Evolutionary conservation across 83 land plant genomes (phyloP).

Genomic region (Picea engelmannii): DNA sequence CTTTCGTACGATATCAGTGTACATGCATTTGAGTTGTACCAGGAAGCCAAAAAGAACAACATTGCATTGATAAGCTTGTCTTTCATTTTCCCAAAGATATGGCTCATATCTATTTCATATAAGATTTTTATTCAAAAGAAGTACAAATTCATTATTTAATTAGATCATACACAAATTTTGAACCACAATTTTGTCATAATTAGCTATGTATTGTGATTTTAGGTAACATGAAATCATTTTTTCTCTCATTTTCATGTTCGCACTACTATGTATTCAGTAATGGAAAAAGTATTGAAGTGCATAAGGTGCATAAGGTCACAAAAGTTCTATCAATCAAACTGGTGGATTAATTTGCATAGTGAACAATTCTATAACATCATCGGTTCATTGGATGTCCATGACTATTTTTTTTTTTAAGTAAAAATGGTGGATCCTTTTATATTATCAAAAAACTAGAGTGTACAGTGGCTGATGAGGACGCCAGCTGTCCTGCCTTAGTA

Average conservation of each 20-base stretch:
- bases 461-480: too few species aligned
- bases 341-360: neutral
- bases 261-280: neutral
- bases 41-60: constrained; percentile 93
- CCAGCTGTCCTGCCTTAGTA: too few species aligned
- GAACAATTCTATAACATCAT: neutral
- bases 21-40: constrained; percentile 86
- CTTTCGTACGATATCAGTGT: constrained; percentile 71
- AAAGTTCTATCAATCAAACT: neutral
- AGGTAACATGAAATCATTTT: too few species aligned
- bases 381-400: neutral
- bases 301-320: neutral
- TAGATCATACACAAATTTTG: neutral
- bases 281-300: neutral
- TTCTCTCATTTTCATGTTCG: neutral
- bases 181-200: neutral
- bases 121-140: neutral
- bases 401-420: too few species aligned
- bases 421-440: too few species aligned
- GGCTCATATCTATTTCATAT: constrained; percentile 75
- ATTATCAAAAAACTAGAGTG: too few species aligned
- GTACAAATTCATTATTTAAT: neutral
- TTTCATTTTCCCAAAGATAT: constrained; percentile 97
- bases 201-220: too few species aligned
- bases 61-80: constrained; percentile 80